Evolutionary conservation across 2,329 filamentous ascomycete species (phyloP).

Genomic region (Magnaporthiopsis rhizophila): DNA sequence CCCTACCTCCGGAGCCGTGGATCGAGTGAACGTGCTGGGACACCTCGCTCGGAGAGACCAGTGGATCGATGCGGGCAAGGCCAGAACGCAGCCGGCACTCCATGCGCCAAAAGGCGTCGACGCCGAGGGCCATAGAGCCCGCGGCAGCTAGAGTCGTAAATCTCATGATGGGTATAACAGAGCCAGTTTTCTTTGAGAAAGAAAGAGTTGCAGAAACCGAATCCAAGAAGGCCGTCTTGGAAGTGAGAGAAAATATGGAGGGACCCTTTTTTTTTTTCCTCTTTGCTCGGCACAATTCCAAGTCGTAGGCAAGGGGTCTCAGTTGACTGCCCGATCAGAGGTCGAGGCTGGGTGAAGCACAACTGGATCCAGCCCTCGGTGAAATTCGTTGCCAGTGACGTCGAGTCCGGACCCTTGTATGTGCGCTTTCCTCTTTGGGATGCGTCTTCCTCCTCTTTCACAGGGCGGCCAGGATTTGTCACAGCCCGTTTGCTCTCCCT

Average conservation of each 20-base stretch:
- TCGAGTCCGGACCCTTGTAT: background rate
- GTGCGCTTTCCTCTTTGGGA: too few species aligned
- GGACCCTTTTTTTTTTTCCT: background rate
- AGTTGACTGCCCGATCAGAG: background rate
- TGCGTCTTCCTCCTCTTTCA: too few species aligned
- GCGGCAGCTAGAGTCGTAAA: slow-evolving; percentile 9
- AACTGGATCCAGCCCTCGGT: too few species aligned
- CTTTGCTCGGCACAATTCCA: too few species aligned
- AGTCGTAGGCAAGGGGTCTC: background rate
- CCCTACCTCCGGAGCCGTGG: slow-evolving; percentile 67
- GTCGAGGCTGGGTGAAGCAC: background rate
- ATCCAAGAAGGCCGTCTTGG: background rate
- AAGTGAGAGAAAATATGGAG: background rate
- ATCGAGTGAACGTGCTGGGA: slow-evolving; percentile 66
- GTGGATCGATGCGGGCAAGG: slow-evolving; percentile 67
- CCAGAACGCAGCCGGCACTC: slow-evolving; percentile 67
- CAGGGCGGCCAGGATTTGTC: too few species aligned
- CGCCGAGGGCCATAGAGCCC: slow-evolving; percentile 10
- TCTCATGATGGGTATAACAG: slow-evolving; percentile 3
- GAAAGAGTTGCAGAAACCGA: background rate
- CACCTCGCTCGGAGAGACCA: slow-evolving; percentile 53
- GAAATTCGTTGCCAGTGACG: background rate
- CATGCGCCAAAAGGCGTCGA: slow-evolving; percentile 81
- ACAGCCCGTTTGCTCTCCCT: too few species aligned
- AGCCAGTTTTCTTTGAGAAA: background rate